Evolutionary conservation across 768 basidiomycete genomes (phyloP).

Genomic region (Rhodotorula paludigena): DNA sequence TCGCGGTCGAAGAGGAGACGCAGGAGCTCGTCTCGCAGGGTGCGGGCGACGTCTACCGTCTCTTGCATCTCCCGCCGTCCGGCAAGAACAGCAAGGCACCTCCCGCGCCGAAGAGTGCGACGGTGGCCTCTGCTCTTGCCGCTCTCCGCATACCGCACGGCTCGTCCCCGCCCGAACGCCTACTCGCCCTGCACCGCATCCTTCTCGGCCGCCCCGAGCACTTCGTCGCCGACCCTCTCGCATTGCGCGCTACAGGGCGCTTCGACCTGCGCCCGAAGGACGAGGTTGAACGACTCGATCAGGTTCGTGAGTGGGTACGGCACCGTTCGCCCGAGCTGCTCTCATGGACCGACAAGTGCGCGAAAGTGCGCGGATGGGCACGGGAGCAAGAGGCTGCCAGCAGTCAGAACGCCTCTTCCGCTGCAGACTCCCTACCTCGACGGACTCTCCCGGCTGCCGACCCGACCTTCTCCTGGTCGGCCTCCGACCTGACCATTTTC

Average conservation of each 20-base stretch:
- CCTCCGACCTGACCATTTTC: conserved; percentile 42
- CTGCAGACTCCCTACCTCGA: too few species aligned
- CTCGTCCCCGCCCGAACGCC: conserved; percentile 32
- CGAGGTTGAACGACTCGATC: conserved; percentile 56
- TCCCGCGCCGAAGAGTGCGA: not conserved
- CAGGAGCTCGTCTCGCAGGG: conserved; percentile 11
- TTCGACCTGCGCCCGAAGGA: conserved; percentile 63
- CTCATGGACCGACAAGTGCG: conserved; percentile 22
- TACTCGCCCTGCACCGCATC: conserved; percentile 58
- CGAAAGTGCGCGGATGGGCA: conserved; percentile 14
- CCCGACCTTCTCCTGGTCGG: conserved; percentile 42
- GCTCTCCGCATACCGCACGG: conserved; percentile 4
- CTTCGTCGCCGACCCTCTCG: conserved; percentile 55
- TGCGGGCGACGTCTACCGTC: conserved; percentile 14
- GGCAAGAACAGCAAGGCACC: not conserved
- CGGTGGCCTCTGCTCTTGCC: not conserved
- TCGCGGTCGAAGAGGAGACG: conserved; percentile 18
- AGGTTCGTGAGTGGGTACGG: conserved; percentile 55
- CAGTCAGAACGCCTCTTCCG: too few species aligned
- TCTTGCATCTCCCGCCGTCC: not conserved
- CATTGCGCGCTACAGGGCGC: conserved; percentile 53
- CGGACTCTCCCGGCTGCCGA: not conserved
- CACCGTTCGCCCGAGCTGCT: conserved; percentile 47
- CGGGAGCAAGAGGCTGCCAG: not conserved
- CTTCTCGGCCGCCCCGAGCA: conserved; percentile 57